Conservation (phyloP, 2,329 filamentous ascomycete species). For the Triangularia setosa region DNA sequence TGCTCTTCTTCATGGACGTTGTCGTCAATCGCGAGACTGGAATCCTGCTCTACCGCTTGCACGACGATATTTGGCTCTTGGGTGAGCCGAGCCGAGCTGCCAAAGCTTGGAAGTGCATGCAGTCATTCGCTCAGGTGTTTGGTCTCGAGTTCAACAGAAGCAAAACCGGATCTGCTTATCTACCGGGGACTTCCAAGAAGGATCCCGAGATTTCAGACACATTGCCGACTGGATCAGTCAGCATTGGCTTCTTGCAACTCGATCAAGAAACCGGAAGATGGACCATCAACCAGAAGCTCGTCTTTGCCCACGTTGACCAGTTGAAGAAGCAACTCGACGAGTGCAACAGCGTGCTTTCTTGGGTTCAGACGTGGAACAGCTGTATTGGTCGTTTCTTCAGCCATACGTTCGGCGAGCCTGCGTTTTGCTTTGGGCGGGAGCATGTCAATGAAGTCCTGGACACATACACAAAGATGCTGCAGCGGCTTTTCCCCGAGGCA, state of each 20-base stretch:
- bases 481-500: conserved; percentile 33
- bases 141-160: conserved; percentile 39
- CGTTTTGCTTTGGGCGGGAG: conserved; percentile 42
- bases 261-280: conserved; percentile 45
- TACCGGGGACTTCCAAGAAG: conserved; percentile 26
- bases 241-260: conserved; percentile 53
- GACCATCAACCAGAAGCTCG: conserved; percentile 49
- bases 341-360: conserved; percentile 42
- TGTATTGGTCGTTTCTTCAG: conserved; percentile 45
- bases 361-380: conserved; percentile 43
- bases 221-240: conserved; percentile 50
- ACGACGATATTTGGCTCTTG: conserved; percentile 48
- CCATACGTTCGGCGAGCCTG: conserved; percentile 43
- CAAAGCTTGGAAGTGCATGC: conserved; percentile 41
- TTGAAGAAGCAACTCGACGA: conserved; percentile 51
- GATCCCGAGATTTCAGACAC: conserved; percentile 22
- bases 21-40: conserved; percentile 42
- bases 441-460: conserved; percentile 42
- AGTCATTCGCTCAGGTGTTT: conserved; percentile 39
- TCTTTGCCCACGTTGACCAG: conserved; percentile 52
- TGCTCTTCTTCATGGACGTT: conserved; percentile 45
- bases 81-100: conserved; percentile 38
- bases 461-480: conserved; percentile 40
- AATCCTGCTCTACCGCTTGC: conserved; percentile 41
- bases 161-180: conserved; percentile 40